phyloP scores from a whole-genome alignment of 768 basidiomycete genomes.

The Boletales sp. region DNA sequence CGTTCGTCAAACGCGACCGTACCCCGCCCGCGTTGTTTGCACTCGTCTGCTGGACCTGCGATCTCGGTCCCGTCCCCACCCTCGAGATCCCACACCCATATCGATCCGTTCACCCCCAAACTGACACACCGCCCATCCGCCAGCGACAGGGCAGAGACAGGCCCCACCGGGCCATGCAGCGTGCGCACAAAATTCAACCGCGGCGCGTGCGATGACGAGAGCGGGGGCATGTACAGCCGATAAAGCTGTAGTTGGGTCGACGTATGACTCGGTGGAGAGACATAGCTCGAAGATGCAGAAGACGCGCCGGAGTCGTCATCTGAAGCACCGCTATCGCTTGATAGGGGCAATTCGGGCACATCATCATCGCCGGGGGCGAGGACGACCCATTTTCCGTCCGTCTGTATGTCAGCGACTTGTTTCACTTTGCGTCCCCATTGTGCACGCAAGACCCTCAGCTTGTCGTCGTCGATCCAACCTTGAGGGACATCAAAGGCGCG shows the following conservation, averaged over 20 bases:
- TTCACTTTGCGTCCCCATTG: slow-evolving; percentile 78
- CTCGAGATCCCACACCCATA: slow-evolving; percentile 89
- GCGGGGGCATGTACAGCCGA: slow-evolving; percentile 59
- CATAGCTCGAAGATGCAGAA: slow-evolving; percentile 25
- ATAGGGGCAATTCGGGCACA: slow-evolving; percentile 2
- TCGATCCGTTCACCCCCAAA: slow-evolving; percentile 62
- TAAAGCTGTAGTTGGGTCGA: slow-evolving; percentile 68
- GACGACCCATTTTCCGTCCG: slow-evolving; percentile 85
- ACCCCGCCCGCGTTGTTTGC: slow-evolving; percentile 30
- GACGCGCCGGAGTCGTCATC: slow-evolving; percentile 21
- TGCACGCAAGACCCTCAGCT: slow-evolving; percentile 59
- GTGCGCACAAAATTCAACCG: slow-evolving; percentile 71
- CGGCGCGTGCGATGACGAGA: slow-evolving; percentile 49
- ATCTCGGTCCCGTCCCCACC: slow-evolving; percentile 40
- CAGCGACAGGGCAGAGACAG: slow-evolving; percentile 63
- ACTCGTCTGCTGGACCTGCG: slow-evolving; percentile 31
- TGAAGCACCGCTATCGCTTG: slow-evolving; percentile 12
- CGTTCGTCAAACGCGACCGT: slow-evolving; percentile 72
- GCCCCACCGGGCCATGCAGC: slow-evolving; percentile 65
- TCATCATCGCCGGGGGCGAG: slow-evolving; percentile 57
- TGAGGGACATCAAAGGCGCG: slow-evolving; percentile 69
- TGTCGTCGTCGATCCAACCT: slow-evolving; percentile 68
- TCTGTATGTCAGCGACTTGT: slow-evolving; percentile 68
- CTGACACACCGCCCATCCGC: slow-evolving; percentile 84
- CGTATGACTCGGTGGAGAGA: slow-evolving; percentile 40